These are phyloP conservation scores for Kodamaea ohmeri DNA, from an alignment of 1,139 yeast genomes.

Conservation along the genomic window DNA sequence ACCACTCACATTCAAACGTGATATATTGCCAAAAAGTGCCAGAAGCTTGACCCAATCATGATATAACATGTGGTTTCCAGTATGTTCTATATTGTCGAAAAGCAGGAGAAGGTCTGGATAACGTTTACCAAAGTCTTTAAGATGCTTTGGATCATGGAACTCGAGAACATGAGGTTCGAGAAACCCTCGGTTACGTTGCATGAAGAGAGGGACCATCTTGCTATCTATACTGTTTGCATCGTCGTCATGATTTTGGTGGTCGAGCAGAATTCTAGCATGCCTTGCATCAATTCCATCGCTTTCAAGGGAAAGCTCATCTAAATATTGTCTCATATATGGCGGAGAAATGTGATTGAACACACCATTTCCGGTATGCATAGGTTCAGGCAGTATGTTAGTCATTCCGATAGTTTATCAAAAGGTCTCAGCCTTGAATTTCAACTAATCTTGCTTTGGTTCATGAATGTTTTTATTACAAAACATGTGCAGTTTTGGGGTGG, in stretches of 20 bases:
- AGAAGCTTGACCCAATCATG: conserved; percentile 6
- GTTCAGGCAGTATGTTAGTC: conserved; percentile 3
- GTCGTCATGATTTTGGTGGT: conserved; percentile 1
- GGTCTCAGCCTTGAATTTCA: no score
- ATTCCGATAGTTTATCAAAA: neutral
- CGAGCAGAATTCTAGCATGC: conserved; percentile 6
- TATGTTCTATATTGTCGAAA: conserved; percentile 7
- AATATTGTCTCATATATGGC: conserved; percentile 3
- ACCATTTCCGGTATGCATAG: conserved; percentile 3
- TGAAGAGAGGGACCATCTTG: conserved; percentile 5
- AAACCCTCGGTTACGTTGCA: conserved; percentile 6
- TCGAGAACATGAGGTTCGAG: conserved; percentile 6
- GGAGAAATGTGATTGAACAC: conserved; percentile 3
- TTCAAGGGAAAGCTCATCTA: conserved; percentile 1
- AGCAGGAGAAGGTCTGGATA: conserved; percentile 8
- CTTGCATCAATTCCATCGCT: conserved; percentile 1
- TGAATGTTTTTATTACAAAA: no score
- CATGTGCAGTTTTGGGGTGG: no score
- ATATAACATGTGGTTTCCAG: conserved; percentile 5
- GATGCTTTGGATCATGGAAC: conserved; percentile 4
- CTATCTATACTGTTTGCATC: conserved; percentile 5
- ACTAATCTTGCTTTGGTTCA: no score
- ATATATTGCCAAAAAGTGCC: conserved; percentile 6
- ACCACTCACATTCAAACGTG: conserved; percentile 5
- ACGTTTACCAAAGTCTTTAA: conserved; percentile 4